Conservation (phyloP, 768 basidiomycete genomes). For the Suillus subaureus region DNA sequence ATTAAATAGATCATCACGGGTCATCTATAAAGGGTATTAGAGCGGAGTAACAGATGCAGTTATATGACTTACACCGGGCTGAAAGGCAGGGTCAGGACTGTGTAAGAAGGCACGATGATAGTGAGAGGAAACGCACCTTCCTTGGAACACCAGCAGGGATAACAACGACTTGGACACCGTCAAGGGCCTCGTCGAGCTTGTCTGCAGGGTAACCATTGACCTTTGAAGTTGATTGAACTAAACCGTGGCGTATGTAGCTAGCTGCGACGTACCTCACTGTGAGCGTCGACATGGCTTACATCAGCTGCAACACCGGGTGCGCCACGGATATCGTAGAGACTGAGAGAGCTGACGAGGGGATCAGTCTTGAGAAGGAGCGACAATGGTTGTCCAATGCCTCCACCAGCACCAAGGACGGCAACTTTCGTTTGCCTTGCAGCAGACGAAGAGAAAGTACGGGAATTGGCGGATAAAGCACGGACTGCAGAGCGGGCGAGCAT, state of each 20-base stretch:
- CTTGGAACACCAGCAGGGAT: constrained; percentile 99
- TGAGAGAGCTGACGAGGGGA: constrained; percentile 83
- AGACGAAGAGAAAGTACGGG: constrained; percentile 78
- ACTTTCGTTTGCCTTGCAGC: constrained; percentile 79
- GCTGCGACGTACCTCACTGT: constrained; percentile 62
- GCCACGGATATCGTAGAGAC: constrained; percentile 93
- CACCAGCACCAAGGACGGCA: constrained; percentile 96
- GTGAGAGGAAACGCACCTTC: constrained; percentile 61
- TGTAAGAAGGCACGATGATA: neutral
- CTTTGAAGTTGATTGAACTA: constrained; percentile 36
- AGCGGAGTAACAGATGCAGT: constrained; percentile 12
- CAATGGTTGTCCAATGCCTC: constrained; percentile 98
- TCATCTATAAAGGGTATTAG: constrained; percentile 67
- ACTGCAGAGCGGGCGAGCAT: constrained; percentile 72
- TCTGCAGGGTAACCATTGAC: constrained; percentile 82
- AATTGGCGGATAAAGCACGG: constrained; percentile 54
- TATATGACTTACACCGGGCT: constrained; percentile 78
- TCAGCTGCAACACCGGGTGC: constrained; percentile 98
- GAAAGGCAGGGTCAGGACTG: constrained; percentile 32
- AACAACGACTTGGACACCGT: constrained; percentile 89
- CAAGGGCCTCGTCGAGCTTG: constrained; percentile 87
- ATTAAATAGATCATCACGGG: constrained; percentile 96
- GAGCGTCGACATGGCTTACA: constrained; percentile 91
- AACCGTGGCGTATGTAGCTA: neutral
- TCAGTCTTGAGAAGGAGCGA: constrained; percentile 93